Percentiles rank a stretch among this genome's conserved stretches.
Evolutionary conservation across 140 eudicot species (phyloP).

Genomic region (Cichorium intybus): DNA sequence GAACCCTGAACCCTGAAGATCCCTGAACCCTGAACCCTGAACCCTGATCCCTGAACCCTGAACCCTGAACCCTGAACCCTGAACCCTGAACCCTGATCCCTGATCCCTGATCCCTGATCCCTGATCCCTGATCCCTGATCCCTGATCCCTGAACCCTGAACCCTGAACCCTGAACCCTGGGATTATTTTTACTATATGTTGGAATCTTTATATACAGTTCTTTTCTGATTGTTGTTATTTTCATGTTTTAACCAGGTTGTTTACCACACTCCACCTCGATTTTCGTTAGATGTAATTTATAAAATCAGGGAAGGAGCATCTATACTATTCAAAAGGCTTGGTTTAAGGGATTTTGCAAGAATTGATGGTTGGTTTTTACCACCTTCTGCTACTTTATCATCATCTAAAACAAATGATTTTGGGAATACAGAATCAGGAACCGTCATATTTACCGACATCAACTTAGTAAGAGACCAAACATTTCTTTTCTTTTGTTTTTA

Average conservation of each 20-base stretch:
- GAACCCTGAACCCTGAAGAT: too few species aligned
- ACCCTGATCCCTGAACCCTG: too few species aligned
- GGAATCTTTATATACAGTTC: neutral
- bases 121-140: too few species aligned
- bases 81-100: too few species aligned
- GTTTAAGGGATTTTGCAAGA: conserved; percentile 89
- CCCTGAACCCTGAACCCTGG: too few species aligned
- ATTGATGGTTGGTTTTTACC: conserved; percentile 97
- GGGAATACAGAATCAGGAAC: conserved; percentile 70
- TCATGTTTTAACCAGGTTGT: conserved; percentile 52
- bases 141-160: too few species aligned
- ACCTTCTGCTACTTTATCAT: conserved; percentile 35
- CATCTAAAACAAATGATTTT: conserved; percentile 43
- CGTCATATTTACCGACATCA: conserved; percentile 80
- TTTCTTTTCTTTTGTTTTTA: conserved; percentile 2
- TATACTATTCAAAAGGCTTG: conserved; percentile 61
- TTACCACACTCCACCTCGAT: conserved; percentile 95
- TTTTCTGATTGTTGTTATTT: neutral
- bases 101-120: too few species aligned
- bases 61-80: too few species aligned
- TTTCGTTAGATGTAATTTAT: conserved; percentile 62
- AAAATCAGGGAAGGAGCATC: conserved; percentile 82
- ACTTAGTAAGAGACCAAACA: conserved; percentile 54
- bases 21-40: too few species aligned
- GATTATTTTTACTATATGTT: neutral